These are phyloP conservation scores for Pestalotiopsis sp. DNA, from an alignment of 2,329 filamentous ascomycete genomes.

Conservation along the genomic window DNA sequence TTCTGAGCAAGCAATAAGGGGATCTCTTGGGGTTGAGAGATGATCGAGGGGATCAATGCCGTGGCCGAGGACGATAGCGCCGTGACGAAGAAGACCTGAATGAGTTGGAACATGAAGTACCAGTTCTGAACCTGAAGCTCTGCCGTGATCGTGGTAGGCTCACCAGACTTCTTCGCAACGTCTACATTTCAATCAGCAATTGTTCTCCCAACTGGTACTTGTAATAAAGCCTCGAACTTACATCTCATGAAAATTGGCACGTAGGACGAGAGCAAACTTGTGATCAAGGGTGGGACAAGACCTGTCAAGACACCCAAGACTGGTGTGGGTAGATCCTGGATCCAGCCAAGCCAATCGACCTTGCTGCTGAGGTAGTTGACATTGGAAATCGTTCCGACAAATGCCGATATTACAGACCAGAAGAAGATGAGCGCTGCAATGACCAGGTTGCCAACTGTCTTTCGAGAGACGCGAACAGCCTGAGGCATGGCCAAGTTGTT, in stretches of 20 bases:
- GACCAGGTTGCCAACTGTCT: constrained; percentile 63
- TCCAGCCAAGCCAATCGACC: constrained; percentile 72
- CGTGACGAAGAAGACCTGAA: constrained; percentile 83
- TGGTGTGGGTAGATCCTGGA: constrained; percentile 66
- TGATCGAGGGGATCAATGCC: constrained; percentile 26
- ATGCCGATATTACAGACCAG: constrained; percentile 75
- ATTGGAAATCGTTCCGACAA: constrained; percentile 85
- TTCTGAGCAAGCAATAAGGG: constrained; percentile 60
- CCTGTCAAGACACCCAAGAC: constrained; percentile 82
- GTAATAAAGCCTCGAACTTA: constrained; percentile 37
- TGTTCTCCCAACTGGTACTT: neutral
- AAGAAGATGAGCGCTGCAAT: constrained; percentile 79
- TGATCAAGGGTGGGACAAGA: constrained; percentile 75
- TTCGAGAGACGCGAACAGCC: constrained; percentile 26
- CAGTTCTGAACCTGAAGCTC: constrained; percentile 79
- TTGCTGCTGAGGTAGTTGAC: constrained; percentile 67
- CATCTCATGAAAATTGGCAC: constrained; percentile 76
- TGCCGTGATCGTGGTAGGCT: constrained; percentile 69
- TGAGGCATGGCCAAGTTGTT: constrained; percentile 62
- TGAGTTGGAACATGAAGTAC: constrained; percentile 79
- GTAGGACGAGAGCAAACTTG: constrained; percentile 81
- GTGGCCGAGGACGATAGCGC: constrained; percentile 69
- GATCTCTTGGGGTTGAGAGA: constrained; percentile 28
- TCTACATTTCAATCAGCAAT: constrained; percentile 39
- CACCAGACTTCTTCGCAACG: constrained; percentile 70